These are phyloP conservation scores for Beta macrorhiza DNA, from an alignment of 179 eudicot species.

Conservation along the genomic window DNA sequence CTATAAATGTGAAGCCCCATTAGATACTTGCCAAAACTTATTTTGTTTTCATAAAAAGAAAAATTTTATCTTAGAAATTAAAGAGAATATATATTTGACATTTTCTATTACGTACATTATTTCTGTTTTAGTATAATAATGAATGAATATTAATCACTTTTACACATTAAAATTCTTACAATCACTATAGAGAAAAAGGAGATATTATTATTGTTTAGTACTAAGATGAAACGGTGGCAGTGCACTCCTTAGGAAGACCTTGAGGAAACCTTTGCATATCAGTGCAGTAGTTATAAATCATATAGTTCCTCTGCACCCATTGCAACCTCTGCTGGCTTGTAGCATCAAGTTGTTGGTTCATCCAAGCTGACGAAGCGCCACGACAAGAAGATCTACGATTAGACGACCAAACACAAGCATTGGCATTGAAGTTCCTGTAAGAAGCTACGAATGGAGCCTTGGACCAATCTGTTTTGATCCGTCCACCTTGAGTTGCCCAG, in stretches of 20 bases:
- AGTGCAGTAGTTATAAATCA: slow-evolving; percentile 40
- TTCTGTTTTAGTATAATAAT: neutral
- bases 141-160: neutral
- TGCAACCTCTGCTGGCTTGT: slow-evolving; percentile 30
- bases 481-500: slow-evolving; percentile 43
- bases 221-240: neutral
- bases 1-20: no score
- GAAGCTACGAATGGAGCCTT: slow-evolving; percentile 37
- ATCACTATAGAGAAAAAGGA: neutral
- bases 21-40: no score
- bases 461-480: slow-evolving; percentile 37
- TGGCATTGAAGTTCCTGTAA: slow-evolving; percentile 33
- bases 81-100: neutral
- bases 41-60: no score
- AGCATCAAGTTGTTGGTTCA: slow-evolving; percentile 33
- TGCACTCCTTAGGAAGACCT: slow-evolving; percentile 35
- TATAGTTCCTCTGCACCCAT: slow-evolving; percentile 35
- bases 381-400: slow-evolving; percentile 31
- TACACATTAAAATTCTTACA: neutral
- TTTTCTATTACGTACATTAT: neutral
- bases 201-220: neutral
- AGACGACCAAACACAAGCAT: slow-evolving; percentile 32
- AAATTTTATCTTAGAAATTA: no score
- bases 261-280: slow-evolving; percentile 35
- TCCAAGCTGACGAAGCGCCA: slow-evolving; percentile 23